Base-by-base conservation (phyloP, 2,329 filamentous ascomycete species). In the Alternaria brassicicola region DNA sequence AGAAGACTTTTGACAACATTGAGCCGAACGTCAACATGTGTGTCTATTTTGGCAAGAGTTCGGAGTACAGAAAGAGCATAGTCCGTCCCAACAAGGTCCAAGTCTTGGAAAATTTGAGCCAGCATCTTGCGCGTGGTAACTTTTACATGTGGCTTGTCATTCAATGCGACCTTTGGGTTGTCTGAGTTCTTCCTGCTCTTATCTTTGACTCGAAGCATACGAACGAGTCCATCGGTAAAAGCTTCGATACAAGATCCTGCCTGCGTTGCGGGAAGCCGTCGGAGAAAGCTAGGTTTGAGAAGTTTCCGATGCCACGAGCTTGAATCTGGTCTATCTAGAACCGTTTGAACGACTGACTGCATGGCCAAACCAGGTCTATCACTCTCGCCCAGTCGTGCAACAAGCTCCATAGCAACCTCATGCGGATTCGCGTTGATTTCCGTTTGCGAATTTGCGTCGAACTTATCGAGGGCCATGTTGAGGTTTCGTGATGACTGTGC, bases 51-150 rank as follows among this genome's bases (percentile, higher is more conserved):
- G 2, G 77, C 63, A 6, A 81, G 59, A 4, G 58, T 62, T 2
- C 64, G 48, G 5, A 81, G 64, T 0, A 79, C 58, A 0, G 70
- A 66, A 4, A 78, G 48, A 1, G 76, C 60, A 15, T 65, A 63
- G 0, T 66, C 52, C 15, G 73, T 64, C 6, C 73, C 69, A 9
- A 81, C 65, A 33, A 76, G 78, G 0, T 71, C 60, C 0, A 76
- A 65, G 9, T 69, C 61, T 6, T 73, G 57, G 15, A 81, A 64
- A 3, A 80, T 52, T 56, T 80, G 73, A 1, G 78, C 77, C 1
- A 82, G 69, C 39, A 77, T 68, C 49, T 82, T 81, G 43, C 79
- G 70, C 1, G 79, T 81, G 0, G 78, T 80, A 4, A 81, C 64
- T 52, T 81, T 81, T 45, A 80, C 61, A 15, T 64, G 56, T 0